These are phyloP conservation scores for Aegilops tauschii DNA, from an alignment of 176 grass and related monocot species.

Conservation along the genomic window DNA sequence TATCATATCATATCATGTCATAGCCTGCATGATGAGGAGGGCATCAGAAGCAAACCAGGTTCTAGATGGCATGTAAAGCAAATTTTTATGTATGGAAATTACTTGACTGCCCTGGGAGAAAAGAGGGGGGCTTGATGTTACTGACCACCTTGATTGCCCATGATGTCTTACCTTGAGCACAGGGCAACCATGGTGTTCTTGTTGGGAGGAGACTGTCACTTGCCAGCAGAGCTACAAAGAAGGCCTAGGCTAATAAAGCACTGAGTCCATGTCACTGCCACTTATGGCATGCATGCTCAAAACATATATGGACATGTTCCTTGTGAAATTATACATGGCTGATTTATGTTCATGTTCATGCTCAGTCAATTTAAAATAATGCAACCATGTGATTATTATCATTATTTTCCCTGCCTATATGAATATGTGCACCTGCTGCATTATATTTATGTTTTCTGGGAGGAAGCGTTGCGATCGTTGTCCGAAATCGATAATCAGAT, in stretches of 20 bases:
- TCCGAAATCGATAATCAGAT: background rate
- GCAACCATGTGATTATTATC: background rate
- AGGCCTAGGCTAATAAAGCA: background rate
- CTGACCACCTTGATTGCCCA: slow-evolving; percentile 11
- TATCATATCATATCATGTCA: background rate
- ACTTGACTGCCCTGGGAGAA: background rate
- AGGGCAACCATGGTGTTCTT: background rate
- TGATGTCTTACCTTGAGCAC: slow-evolving; percentile 27
- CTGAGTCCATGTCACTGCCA: background rate
- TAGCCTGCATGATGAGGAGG: slow-evolving; percentile 6
- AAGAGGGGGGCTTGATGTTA: background rate
- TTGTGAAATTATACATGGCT: background rate
- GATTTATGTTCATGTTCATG: background rate
- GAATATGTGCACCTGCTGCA: background rate
- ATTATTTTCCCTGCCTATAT: background rate
- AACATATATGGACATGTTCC: background rate
- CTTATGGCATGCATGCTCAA: background rate
- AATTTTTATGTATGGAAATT: background rate
- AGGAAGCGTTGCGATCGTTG: background rate
- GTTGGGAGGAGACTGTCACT: slow-evolving; percentile 15
- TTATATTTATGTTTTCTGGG: background rate
- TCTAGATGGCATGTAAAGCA: background rate
- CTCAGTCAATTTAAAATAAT: background rate
- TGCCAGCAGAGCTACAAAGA: slow-evolving; percentile 17
- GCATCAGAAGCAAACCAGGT: background rate